Percentiles rank a stretch among this genome's conserved stretches.
Evolutionary conservation across 306 rosid species (phyloP).

Genomic region (Pachyrhizus erosus): DNA sequence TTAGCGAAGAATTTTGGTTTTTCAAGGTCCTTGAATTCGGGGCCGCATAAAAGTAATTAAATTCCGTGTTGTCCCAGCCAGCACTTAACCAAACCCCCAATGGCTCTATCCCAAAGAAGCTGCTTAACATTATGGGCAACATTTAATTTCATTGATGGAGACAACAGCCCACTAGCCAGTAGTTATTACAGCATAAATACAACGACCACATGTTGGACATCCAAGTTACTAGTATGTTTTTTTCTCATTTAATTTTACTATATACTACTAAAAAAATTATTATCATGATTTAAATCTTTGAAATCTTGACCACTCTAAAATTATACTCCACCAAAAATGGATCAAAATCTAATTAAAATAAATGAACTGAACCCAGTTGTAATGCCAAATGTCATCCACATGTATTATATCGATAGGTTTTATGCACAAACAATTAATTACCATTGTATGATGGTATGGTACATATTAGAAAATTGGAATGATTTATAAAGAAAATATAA

Average conservation of each 20-base stretch:
- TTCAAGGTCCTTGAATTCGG: constrained; percentile 3
- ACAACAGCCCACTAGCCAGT: constrained; percentile 26
- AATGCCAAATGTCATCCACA: neutral
- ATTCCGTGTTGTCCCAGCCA: constrained; percentile 14
- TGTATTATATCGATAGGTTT: neutral
- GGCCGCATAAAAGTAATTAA: constrained; percentile 21
- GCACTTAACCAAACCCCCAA: neutral
- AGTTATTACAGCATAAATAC: constrained; percentile 15
- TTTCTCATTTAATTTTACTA: too few species aligned
- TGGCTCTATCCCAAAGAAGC: constrained; percentile 1
- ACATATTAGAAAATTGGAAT: neutral
- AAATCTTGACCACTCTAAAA: neutral
- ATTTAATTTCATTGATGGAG: constrained; percentile 40
- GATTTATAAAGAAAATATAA: neutral
- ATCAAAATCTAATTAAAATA: neutral
- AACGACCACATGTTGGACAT: constrained; percentile 4
- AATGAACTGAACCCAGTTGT: neutral
- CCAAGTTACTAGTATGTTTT: neutral
- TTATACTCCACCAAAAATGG: neutral
- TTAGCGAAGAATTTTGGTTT: neutral
- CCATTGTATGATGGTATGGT: neutral
- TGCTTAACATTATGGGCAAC: constrained; percentile 20
- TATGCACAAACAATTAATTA: neutral
- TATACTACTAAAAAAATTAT: neutral
- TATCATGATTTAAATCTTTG: neutral